phyloP scores from a whole-genome alignment of 495 filamentous ascomycete species.

The Collariella sp. region DNA sequence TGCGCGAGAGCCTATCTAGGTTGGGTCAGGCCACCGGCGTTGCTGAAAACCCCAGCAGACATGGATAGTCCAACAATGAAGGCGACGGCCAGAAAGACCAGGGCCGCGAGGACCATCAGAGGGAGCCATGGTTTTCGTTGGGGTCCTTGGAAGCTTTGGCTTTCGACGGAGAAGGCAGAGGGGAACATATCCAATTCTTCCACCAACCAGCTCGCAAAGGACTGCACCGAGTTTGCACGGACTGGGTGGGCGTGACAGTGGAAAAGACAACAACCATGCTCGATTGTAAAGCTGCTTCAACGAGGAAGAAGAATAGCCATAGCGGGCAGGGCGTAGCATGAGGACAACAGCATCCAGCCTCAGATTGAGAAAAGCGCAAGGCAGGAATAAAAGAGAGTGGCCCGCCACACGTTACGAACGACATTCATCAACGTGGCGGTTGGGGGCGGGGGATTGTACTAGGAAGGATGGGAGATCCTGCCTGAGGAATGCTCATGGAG shows the following conservation, averaged over 20 bases:
- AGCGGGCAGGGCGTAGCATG: not conserved
- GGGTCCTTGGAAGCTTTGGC: constrained; percentile 3
- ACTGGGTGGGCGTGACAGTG: not conserved
- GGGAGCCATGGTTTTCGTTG: constrained; percentile 3
- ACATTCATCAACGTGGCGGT: not conserved
- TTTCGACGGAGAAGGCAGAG: constrained; percentile 3
- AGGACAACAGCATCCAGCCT: not conserved
- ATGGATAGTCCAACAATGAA: constrained; percentile 4
- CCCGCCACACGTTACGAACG: constrained; percentile 5
- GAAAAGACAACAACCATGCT: not conserved
- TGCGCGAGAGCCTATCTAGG: constrained; percentile 7
- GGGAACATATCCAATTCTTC: not conserved
- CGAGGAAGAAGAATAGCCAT: not conserved
- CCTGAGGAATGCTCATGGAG: not conserved
- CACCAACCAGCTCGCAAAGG: not conserved
- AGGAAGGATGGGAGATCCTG: not conserved
- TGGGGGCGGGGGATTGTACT: not conserved
- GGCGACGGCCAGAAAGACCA: not conserved
- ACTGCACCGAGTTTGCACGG: not conserved
- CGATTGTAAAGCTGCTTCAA: not conserved
- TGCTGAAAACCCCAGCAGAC: constrained; percentile 6
- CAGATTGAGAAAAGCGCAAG: not conserved
- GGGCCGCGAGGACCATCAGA: constrained; percentile 1
- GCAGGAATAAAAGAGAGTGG: not conserved
- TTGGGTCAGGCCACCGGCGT: not conserved